Evolutionary conservation across 176 grass and related monocot genomes (phyloP).

Genomic region (Tillandsia leiboldiana): DNA sequence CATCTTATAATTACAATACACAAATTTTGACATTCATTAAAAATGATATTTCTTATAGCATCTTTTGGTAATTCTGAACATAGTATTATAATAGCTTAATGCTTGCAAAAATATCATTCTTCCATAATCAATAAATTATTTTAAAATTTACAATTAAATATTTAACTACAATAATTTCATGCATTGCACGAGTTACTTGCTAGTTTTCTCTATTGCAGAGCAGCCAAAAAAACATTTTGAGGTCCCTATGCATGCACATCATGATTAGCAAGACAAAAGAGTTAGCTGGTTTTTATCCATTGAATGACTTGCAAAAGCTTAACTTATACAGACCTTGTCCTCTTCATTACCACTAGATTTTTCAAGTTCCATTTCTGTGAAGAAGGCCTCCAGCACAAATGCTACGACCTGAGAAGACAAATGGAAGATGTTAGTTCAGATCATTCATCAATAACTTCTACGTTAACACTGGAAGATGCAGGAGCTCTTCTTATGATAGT

Average conservation of each 20-base stretch:
- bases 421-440: not conserved
- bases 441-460: slow-evolving; percentile 15
- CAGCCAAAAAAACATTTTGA: not conserved
- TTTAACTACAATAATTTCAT: too few relatives aligned
- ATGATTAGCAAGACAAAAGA: not conserved
- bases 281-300: not conserved
- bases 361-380: slow-evolving; percentile 97
- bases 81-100: too few relatives aligned
- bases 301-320: not conserved
- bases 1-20: too few relatives aligned
- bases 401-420: slow-evolving; percentile 69
- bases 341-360: slow-evolving; percentile 33
- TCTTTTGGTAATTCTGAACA: too few relatives aligned
- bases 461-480: not conserved
- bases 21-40: too few relatives aligned
- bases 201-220: not conserved
- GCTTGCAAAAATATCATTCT: too few relatives aligned
- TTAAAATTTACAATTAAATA: too few relatives aligned
- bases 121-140: too few relatives aligned
- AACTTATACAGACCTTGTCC: slow-evolving; percentile 11
- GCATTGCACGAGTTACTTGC: too few relatives aligned
- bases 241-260: not conserved
- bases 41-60: too few relatives aligned
- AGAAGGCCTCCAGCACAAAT: slow-evolving; percentile 97
- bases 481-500: too few relatives aligned